Evolutionary conservation across 75 land plant genomes (phyloP).

Genomic region (Pseudotsuga menziesii): DNA sequence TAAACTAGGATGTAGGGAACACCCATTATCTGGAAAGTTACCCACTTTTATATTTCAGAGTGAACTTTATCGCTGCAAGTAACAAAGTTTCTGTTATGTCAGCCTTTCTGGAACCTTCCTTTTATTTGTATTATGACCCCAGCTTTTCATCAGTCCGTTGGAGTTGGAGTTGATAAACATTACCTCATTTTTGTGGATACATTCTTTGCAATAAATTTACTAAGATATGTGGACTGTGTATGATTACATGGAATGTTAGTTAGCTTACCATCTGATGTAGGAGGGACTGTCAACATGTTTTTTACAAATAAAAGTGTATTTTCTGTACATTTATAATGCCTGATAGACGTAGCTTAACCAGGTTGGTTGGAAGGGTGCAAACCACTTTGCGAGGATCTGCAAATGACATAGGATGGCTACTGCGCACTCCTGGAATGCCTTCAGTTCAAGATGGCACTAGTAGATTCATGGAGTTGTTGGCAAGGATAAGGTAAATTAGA

Average conservation of each 20-base stretch:
- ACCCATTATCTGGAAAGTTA: background rate
- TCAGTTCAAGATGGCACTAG: conserved; percentile 89
- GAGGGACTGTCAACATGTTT: background rate
- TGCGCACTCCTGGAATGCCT: conserved; percentile 53
- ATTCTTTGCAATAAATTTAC: background rate
- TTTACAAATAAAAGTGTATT: conserved; percentile 1
- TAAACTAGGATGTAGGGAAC: background rate
- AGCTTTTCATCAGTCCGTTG: background rate
- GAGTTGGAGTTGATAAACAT: background rate
- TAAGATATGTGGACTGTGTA: background rate
- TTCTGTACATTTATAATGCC: background rate
- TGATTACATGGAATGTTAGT: background rate
- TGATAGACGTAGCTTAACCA: conserved; percentile 19
- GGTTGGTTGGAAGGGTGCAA: conserved; percentile 69
- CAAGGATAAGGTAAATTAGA: conserved; percentile 47
- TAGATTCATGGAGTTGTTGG: conserved; percentile 67
- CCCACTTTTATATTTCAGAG: background rate
- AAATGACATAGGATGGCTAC: conserved; percentile 96
- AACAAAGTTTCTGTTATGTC: background rate
- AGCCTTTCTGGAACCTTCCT: background rate
- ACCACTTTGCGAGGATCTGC: conserved; percentile 91
- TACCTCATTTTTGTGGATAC: background rate
- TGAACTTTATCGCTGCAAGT: background rate
- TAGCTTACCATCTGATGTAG: conserved; percentile 1
- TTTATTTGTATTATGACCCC: background rate